Base-by-base conservation (phyloP, 2,329 filamentous ascomycete species). In the Diplodia mutila region DNA sequence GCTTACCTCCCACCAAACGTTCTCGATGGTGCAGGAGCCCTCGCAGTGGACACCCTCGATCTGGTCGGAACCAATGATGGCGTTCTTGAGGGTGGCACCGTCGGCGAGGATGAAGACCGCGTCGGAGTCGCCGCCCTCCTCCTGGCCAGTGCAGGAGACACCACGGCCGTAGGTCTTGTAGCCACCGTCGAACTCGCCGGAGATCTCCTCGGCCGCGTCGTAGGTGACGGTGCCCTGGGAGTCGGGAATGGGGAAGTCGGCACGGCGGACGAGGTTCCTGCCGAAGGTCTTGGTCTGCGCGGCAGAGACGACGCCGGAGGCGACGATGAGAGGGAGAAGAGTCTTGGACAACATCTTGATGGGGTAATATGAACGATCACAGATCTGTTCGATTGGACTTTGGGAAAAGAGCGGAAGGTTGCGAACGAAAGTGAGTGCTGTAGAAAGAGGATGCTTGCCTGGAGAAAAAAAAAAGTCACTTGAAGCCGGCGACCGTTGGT, bases 81-180 rank as follows among this genome's bases (percentile, higher is more conserved):
- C 84, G 73, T 86, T 86, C 73, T 80, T 82, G 51, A 87, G 77
- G 25, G 82, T 84, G 34, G 80, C 85, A 34, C 85, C 85, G 61
- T 81, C 77, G 73, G 82, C 78, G 64, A 87, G 77, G 69, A 84
- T 78, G 80, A 86, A 86, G 73, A 86, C 84, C 54, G 85, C 82
- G 63, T 84, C 83, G 0, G 75, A 69, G 67, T 81, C 75, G 61
- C 77, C 80, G 66, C 82, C 82, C 71, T 85, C 83, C 11, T 72
- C 72, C 65, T 84, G 80, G 21, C 75, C 79, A 23, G 73, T 77
- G 66, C 66, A 67, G 49, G 27, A 32, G 9, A 67, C 66, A 57
- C 66, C 66, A 64, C 66, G 66, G 59, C 59, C 66, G 39, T 55
- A 67, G 37, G 66, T 67, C 66, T 67, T 34, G 59, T 64, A 63